Conservation (phyloP, 805 yeast genomes). For the Wickerhamiella bombiphila region DNA sequence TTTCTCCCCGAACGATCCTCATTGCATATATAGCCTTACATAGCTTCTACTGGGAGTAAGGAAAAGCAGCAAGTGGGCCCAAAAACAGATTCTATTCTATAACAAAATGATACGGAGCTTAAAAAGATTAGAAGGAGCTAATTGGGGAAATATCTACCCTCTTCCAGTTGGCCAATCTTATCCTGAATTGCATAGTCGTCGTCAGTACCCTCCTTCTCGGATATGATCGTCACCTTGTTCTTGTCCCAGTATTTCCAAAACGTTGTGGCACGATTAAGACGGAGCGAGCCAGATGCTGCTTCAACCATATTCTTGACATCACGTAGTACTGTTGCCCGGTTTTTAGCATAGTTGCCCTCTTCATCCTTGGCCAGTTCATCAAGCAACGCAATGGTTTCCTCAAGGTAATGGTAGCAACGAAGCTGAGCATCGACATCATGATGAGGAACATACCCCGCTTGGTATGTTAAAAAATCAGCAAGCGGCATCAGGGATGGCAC, state of each 20-base stretch:
- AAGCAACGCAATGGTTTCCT: slow-evolving; percentile 15
- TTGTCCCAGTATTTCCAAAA: slow-evolving; percentile 28
- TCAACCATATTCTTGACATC: slow-evolving; percentile 14
- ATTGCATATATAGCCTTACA: too few species aligned
- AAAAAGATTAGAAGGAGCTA: too few species aligned
- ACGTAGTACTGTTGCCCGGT: slow-evolving; percentile 5
- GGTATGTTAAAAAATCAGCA: slow-evolving; percentile 13
- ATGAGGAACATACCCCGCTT: slow-evolving; percentile 22
- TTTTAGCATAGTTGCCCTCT: slow-evolving; percentile 7
- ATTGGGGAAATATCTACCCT: slow-evolving; percentile 20
- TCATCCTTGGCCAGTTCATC: slow-evolving; percentile 8
- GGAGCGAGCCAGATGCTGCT: slow-evolving; percentile 10
- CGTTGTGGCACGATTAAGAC: slow-evolving; percentile 17
- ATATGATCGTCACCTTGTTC: slow-evolving; percentile 19
- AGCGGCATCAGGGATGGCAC: slow-evolving; percentile 16
- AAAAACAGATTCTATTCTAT: too few species aligned
- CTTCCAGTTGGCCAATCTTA: slow-evolving; percentile 20
- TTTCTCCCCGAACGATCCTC: too few species aligned
- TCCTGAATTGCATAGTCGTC: slow-evolving; percentile 14
- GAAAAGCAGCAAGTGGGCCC: too few species aligned
- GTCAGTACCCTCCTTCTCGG: slow-evolving; percentile 9
- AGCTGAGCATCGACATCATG: slow-evolving; percentile 23
- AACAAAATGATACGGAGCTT: too few species aligned
- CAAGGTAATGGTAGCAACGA: slow-evolving; percentile 21
- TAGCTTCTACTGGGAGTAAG: too few species aligned